Base-by-base conservation (phyloP, 345 rosid species). In the Conringia planisiliqua region DNA sequence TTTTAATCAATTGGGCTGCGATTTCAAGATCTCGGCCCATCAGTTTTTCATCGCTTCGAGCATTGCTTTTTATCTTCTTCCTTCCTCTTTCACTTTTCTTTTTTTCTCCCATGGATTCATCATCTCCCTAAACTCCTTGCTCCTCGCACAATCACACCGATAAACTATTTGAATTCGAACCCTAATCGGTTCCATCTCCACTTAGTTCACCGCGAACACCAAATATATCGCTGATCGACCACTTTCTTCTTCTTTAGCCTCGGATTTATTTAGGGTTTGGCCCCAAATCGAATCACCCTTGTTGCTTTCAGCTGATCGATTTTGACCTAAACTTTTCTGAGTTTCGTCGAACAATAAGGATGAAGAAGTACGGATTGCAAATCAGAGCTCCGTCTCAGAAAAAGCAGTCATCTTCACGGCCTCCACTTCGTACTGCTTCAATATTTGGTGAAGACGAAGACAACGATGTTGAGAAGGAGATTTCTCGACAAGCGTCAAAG, bases 361-460 rank as follows among this genome's bases (percentile, higher is more conserved):
- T 89, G 98, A 92, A 83, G 82, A 94, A 90, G 84, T 92, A 89
- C 76, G 99, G 98, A 22, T 78, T 95, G 59, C 88, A 90, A 79
- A 83, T 92, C 57, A 85, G 99, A 81, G 97, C 68, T 66, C 90
- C 92, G 2, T 64, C 91, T 3, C 86, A 86, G 80, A 83, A 87
- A 60, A 89, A 84, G 71, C 83, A 81, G 58, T 78, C 77, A 52
- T 81, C 84, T 12, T 26, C 86, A 6, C 80, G 88, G 18, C 86
- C 96, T 44, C 94, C 91, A 2, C 77, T 78, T 16, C 86, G 80
- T 3, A 74, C 79, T 7, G 79, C 89, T 64, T 56, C 72, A 7
- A 88, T 84, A 1, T 92, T 92, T 62, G 65, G 83, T 6, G 86
- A 85, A 7, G 95, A 82, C 1, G 93, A 89, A 6, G 90, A 87